Percentiles rank a stretch among this genome's conserved stretches.
Conservation (phyloP, 495 filamentous ascomycete species). For the Aspergillus incahuasiensis region DNA sequence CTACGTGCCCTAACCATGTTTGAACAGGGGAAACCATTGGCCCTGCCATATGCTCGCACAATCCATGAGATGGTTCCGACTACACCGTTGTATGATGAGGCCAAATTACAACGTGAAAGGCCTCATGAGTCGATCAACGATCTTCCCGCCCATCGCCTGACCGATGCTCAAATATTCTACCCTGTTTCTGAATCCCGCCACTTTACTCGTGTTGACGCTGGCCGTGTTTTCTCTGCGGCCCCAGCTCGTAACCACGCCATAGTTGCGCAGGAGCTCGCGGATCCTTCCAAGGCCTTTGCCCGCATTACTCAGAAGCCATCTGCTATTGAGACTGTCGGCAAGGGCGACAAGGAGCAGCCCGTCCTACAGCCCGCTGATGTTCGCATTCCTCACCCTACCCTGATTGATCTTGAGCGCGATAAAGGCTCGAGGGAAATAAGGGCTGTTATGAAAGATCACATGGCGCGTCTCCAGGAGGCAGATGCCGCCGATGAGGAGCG, state of each 20-base stretch:
- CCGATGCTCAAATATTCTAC: slow-evolving; percentile 80
- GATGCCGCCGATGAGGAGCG: slow-evolving; percentile 34
- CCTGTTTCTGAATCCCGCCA: slow-evolving; percentile 84
- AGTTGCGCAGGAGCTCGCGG: slow-evolving; percentile 17
- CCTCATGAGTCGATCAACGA: slow-evolving; percentile 89
- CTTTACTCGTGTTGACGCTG: slow-evolving; percentile 88
- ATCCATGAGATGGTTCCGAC: slow-evolving; percentile 77
- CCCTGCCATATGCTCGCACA: slow-evolving; percentile 68
- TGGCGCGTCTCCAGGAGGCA: slow-evolving; percentile 41
- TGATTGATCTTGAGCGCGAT: slow-evolving; percentile 57
- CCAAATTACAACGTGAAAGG: slow-evolving; percentile 14
- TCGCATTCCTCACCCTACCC: slow-evolving; percentile 83
- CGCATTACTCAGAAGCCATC: slow-evolving; percentile 25
- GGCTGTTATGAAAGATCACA: slow-evolving; percentile 30
- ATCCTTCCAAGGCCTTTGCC: slow-evolving; percentile 29
- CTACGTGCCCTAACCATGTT: slow-evolving; percentile 13
- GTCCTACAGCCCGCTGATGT: slow-evolving; percentile 77
- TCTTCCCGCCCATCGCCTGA: slow-evolving; percentile 74
- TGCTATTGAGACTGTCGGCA: slow-evolving; percentile 40
- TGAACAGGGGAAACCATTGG: slow-evolving; percentile 68
- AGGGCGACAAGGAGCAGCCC: slow-evolving; percentile 35
- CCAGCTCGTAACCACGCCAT: slow-evolving; percentile 29
- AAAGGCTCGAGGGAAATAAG: slow-evolving; percentile 25
- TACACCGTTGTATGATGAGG: slow-evolving; percentile 32
- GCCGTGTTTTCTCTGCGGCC: slow-evolving; percentile 67